A percentile compares a stretch with the other conserved stretches of the same genome.
Conservation (phyloP, 176 grass and related monocot species). For the Aegilops longissima region DNA sequence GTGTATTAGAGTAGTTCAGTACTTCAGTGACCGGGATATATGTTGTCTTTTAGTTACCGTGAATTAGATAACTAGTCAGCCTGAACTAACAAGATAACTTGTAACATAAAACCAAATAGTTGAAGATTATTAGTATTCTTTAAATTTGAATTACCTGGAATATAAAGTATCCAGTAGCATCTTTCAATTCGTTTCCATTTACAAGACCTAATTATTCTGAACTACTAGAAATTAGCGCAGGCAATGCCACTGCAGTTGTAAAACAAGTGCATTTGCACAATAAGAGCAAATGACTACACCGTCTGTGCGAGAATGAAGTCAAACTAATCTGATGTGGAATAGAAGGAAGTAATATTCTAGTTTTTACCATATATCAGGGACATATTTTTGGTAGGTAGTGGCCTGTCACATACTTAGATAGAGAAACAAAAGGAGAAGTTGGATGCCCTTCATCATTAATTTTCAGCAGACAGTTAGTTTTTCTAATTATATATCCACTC, state of each 20-base stretch:
- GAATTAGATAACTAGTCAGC: not conserved
- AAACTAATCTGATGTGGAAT: not conserved
- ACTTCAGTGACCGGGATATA: not conserved
- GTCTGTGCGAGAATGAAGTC: not conserved
- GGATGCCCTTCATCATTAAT: not conserved
- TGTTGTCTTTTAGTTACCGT: not conserved
- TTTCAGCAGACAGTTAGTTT: not conserved
- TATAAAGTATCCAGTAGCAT: not conserved
- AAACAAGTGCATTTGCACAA: constrained; percentile 5
- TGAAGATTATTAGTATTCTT: not conserved
- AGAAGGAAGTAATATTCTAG: not conserved
- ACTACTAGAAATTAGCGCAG: not conserved
- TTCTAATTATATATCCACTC: not conserved
- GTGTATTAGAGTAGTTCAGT: not conserved
- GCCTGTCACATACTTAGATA: not conserved
- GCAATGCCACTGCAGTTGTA: not conserved
- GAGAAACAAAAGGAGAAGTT: not conserved
- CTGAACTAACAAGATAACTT: not conserved
- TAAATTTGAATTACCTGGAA: constrained; percentile 7
- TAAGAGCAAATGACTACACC: not conserved
- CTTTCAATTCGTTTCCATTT: not conserved
- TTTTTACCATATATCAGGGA: not conserved
- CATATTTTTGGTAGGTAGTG: not conserved
- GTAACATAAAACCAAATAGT: not conserved
- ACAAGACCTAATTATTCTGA: not conserved